phyloP scores from a whole-genome alignment of 192 early-diverging fungal genomes.

The Coemansia aciculifera region DNA sequence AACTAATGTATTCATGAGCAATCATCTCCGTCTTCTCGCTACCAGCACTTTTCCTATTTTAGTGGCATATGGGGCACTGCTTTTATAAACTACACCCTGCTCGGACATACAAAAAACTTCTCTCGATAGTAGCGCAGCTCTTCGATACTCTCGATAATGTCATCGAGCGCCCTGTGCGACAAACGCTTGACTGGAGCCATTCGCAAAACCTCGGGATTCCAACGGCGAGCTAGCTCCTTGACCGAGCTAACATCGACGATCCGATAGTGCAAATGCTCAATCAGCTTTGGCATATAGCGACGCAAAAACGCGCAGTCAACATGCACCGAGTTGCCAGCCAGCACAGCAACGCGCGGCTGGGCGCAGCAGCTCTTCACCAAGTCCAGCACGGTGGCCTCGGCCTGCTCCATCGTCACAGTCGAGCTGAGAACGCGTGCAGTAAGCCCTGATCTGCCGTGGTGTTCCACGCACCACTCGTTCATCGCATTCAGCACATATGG shows the following conservation, averaged over 20 bases:
- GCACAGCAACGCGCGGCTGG: constrained; percentile 58
- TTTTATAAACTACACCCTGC: not conserved
- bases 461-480: constrained; percentile 87
- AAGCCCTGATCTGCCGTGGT: constrained; percentile 86
- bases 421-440: constrained; percentile 73
- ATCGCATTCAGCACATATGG: constrained; percentile 79
- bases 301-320: constrained; percentile 83
- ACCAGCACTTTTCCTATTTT: not conserved
- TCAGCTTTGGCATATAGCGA: constrained; percentile 75
- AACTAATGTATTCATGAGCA: not conserved
- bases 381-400: constrained; percentile 68
- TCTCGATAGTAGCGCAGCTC: constrained; percentile 80
- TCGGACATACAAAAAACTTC: constrained; percentile 58
- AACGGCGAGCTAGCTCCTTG: constrained; percentile 83
- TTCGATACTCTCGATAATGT: constrained; percentile 89
- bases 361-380: constrained; percentile 77
- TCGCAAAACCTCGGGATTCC: constrained; percentile 63
- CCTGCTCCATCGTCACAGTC: constrained; percentile 63
- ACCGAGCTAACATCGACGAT: constrained; percentile 88
- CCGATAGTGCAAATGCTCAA: constrained; percentile 80
- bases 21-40: not conserved
- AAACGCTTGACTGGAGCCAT: constrained; percentile 62
- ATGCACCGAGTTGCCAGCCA: constrained; percentile 95
- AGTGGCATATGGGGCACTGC: not conserved
- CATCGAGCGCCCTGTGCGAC: constrained; percentile 81